Evolutionary conservation across 2,329 filamentous ascomycete genomes (phyloP), one percentile per base, ranked within the genome.

Genomic region (Alternaria novae-zelandiae): DNA sequence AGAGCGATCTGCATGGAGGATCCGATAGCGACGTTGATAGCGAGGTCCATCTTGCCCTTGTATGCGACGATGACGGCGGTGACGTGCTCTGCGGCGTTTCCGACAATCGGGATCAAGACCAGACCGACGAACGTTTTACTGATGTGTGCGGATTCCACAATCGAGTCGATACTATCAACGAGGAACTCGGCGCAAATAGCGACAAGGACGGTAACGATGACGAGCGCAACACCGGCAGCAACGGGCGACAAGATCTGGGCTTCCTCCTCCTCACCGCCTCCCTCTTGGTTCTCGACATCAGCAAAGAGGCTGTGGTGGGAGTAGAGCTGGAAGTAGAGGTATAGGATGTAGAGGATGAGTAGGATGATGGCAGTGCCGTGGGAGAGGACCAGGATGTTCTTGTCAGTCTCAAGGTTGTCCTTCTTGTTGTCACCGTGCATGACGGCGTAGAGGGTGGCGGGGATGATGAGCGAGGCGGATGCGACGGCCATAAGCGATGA

Each of bases 401-500:
- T 79, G 63, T 84, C 80, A 17, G 81, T 79, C 55, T 81, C 77
- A 21, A 80, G 78, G 59, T 81, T 76, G 26, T 59, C 50, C 26
- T 69, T 70, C 21, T 73, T 70, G 55, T 78, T 75, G 67, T 81
- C 82, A 44, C 75, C 74, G 53, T 69, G 82, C 46, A 86, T 79
- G 12, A 81, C 81, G 12, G 83, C 82, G 71, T 85, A 86, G 41
- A 86, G 82, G 17, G 84, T 85, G 4, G 84, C 84, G 9, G 84
- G 84, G 63, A 86, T 85, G 77, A 86, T 85, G 30, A 86, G 78
- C 23, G 82, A 86, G 10, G 85, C 85, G 30, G 82, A 83, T 25
- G 85, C 83, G 64, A 87, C 85, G 23, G 85, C 85, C 84, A 87
- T 86, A 55, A 87, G 80, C 6, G 85, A 88, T 1, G 86, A 87